These are phyloP conservation scores for Acacia melanoxylon DNA, from an alignment of 306 rosid species.

Conservation along the genomic window DNA sequence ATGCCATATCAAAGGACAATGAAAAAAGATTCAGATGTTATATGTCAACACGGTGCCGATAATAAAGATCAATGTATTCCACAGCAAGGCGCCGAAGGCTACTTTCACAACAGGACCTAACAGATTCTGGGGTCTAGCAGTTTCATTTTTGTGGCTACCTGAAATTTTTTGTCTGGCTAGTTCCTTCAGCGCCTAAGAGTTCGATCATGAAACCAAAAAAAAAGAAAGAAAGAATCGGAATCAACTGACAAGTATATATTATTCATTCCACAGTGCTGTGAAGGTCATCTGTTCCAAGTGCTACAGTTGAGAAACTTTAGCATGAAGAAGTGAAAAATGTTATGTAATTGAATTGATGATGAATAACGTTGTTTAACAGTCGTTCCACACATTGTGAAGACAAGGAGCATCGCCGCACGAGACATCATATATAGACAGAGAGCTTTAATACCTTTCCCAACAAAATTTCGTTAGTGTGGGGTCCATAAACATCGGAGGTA, in stretches of 20 bases:
- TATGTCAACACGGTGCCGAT: slow-evolving; percentile 73
- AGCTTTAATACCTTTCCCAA: slow-evolving; percentile 61
- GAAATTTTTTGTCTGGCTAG: slow-evolving; percentile 68
- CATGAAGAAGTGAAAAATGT: not conserved
- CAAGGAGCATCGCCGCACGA: not conserved
- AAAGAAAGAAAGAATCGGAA: not conserved
- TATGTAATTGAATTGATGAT: not conserved
- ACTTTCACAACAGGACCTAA: too few relatives aligned
- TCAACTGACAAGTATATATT: not conserved
- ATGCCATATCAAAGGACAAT: not conserved
- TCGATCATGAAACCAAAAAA: not conserved
- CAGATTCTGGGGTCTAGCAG: too few relatives aligned
- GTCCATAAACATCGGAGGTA: slow-evolving; percentile 66
- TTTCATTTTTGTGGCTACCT: slow-evolving; percentile 76
- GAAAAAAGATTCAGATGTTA: not conserved
- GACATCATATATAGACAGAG: not conserved
- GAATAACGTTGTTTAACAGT: not conserved
- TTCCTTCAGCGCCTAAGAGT: slow-evolving; percentile 59
- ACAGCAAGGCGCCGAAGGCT: too few relatives aligned
- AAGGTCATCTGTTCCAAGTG: not conserved
- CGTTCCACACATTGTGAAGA: not conserved
- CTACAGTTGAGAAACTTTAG: not conserved
- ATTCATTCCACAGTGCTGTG: not conserved
- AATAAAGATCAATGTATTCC: too few relatives aligned
- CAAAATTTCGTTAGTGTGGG: slow-evolving; percentile 59